Base-by-base conservation (phyloP, 345 rosid genomes). In the Moricandia moricandioides region DNA sequence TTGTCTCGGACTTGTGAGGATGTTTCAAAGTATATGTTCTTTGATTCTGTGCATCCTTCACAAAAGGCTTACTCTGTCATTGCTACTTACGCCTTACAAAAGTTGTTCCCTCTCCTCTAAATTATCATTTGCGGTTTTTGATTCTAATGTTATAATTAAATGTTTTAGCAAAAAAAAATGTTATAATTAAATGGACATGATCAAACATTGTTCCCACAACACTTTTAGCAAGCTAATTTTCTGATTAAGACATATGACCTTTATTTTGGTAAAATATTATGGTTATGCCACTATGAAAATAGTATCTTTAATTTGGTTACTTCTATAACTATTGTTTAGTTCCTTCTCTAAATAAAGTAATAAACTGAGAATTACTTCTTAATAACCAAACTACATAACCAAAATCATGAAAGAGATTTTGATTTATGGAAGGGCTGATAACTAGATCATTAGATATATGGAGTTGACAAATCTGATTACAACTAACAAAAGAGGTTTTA, bases 1-100 rank as follows among this genome's bases (percentile, higher is more conserved):
- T 16, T 37, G 34, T 66, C 70, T 49, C 21, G 66, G 57, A 61
- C 62, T 33, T 71, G 83, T 67, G 54, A 34, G 0, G 60, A 83
- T 62, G 66, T 63, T 31, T 72, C 80, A 5, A 69, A 80, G 59
- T 74, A 65, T 75, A 37, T 80, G 62, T 79, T 75, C 75, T 79
- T 70, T 56, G 79, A 79, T 74, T 56, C 79, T 13, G 65, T 74
- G 34, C 79, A 77, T 67, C 83, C 78, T 35, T 60, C 81, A 8
- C 71, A 81, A 63, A 64, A 56, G 29, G 78, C 81, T 18, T 81
- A 81, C 40, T 77, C 80, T 3, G 57, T 62, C 75, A 62, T 80
- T 55, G 81, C 83, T 43, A 11, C 14, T 33, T 57, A 4, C 29
- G 76, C 66, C 24, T 49, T 54, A 1, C 11, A 4, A 29, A 66